Base-by-base conservation (phyloP, 805 yeast species). In the Kuraishia ogatae region DNA sequence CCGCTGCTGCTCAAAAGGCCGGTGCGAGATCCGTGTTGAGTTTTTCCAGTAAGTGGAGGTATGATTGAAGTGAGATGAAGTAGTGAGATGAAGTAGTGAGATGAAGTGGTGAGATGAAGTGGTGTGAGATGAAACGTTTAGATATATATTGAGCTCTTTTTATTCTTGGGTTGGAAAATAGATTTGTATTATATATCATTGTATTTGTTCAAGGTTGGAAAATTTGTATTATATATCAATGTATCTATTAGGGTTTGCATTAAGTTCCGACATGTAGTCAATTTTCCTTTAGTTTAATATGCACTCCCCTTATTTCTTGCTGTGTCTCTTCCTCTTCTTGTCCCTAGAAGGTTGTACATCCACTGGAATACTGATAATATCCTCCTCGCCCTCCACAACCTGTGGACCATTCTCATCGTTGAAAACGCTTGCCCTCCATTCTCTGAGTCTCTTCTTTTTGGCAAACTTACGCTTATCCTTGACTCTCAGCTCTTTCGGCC, bases 391-490 rank as follows among this genome's bases (percentile, higher is more conserved):
- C 11, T 61, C 67, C 23, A 64, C 73, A 20, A 64, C 67, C 46
- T 62, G 61, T 10, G 74, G 72, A 2, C 83, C 85, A 19, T 81
- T 77, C 58, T 82, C 84, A 57, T 76, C 75, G 51, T 82, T 81
- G 71, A 93, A 93, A 1, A 85, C 89, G 55, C 83, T 83, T 69
- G 85, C 81, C 70, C 96, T 83, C 99, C 99, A 94, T 61, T 91
- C 94, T 59, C 86, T 80, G 57, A 94, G 71, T 62, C 94, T 79
- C 70, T 81, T 87, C 73, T 84, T 83, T 77, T 93, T 94, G 46
- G 91, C 83, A 56, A 80, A 87, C 72, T 89, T 89, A 66, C 96
- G 79, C 70, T 83, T 87, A 68, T 94, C 99, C 66, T 85, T 89
- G 61, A 76, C 71, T 59, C 83, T 77, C 59, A 78, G 76, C 57